Base-by-base conservation (phyloP, 108 stramenopile species). In the Skeletonema tropicum region DNA sequence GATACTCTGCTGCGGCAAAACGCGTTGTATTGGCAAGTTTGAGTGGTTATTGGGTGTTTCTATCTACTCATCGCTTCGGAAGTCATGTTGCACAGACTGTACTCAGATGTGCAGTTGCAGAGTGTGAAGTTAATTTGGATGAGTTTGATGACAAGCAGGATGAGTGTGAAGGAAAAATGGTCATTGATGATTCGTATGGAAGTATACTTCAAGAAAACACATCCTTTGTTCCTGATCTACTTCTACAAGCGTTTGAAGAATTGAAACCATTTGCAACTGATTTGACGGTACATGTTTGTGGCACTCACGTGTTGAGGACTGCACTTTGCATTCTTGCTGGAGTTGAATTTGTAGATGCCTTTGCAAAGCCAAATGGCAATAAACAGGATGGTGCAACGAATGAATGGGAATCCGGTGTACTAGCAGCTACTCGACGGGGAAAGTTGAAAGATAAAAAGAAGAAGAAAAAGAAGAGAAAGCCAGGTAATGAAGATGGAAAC, bases 81-180 rank as follows among this genome's bases (percentile, higher is more conserved):
- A 90, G 89, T 33, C 94, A 95, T 72, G 92, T 95, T 23, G 66
- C 90, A 9, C 94, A 95, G 57, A 93, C 92, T 26, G 83, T 93
- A 9, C 66, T 95, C 32, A 63, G 80, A 35, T 82, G 80, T 25
- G 80, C 42, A 45, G 82, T 79, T 10, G 80, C 81, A 46, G 71
- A 84, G 29, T 77, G 90, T 45, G 77, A 83, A 8, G 80, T 76
- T 3, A 60, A 82, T 63, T 46, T 77, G 62, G 74, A 82, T 41
- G 80, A 71, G 32, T 68, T 77, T 33, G 83, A 74, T 58, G 67
- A 74, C 31, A 74, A 39, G 11, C 57, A 46, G 66, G 76, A 73
- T 17, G 26, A 66, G 13, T 26, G 73, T 25, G 88, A 92, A 63
- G 73, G 90, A 8, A 86, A 82, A 21, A 60, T 76, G 62, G 72